Conservation (phyloP, 1,139 yeast genomes). For the Yamadazyma pseudoaaseri region DNA sequence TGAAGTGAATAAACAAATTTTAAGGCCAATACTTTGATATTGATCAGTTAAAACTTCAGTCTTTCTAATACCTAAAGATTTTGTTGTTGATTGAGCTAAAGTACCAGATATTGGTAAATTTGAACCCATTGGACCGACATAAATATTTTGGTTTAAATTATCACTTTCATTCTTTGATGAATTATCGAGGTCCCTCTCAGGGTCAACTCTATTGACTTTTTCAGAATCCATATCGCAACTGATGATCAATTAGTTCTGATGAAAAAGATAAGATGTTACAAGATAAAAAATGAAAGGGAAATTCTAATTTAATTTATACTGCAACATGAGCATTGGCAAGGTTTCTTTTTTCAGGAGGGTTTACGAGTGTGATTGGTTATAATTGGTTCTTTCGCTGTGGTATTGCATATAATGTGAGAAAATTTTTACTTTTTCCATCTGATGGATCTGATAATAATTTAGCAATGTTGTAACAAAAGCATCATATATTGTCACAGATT, state of each 20-base stretch:
- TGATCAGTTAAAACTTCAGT: constrained; percentile 42
- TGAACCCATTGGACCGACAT: constrained; percentile 3
- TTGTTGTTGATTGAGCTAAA: constrained; percentile 18
- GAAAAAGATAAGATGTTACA: not conserved
- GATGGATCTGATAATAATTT: constrained; percentile 1
- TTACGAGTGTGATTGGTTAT: constrained; percentile 1
- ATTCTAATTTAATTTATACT: not conserved
- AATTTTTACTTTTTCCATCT: not conserved
- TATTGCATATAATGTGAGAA: not conserved
- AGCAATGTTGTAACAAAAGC: too few species aligned
- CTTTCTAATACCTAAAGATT: constrained; percentile 38
- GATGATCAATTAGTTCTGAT: not conserved
- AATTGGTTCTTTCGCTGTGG: not conserved
- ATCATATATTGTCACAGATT: too few species aligned
- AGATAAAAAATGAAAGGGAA: not conserved
- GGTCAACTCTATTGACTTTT: not conserved
- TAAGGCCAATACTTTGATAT: constrained; percentile 21
- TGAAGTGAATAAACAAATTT: constrained; percentile 42
- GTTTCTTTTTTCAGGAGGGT: not conserved
- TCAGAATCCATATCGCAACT: constrained; percentile 2
- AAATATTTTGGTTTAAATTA: constrained; percentile 1
- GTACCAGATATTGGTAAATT: constrained; percentile 10
- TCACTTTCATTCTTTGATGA: constrained; percentile 3
- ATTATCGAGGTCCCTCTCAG: constrained; percentile 4
- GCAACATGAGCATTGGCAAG: not conserved